Evolutionary conservation across 257 asterid genomes (phyloP).

Genomic region (Cinchona pubescens): DNA sequence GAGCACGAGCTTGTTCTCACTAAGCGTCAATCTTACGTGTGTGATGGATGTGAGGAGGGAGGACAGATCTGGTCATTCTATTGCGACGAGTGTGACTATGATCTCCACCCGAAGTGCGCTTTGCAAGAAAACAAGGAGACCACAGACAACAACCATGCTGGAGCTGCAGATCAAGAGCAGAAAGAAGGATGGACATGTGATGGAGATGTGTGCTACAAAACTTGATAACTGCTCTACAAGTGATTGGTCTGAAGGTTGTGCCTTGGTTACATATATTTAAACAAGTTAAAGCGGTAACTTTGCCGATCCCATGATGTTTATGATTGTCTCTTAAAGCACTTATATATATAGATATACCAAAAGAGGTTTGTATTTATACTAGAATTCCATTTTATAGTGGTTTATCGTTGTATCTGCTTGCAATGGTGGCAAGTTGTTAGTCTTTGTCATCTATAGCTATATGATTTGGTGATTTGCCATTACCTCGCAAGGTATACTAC

Average conservation of each 20-base stretch:
- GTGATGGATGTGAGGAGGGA: slow-evolving; percentile 59
- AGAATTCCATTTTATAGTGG: neutral
- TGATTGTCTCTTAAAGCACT: too few species aligned
- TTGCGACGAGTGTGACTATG: slow-evolving; percentile 61
- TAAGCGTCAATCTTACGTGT: slow-evolving; percentile 35
- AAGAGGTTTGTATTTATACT: neutral
- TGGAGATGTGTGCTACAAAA: slow-evolving; percentile 27
- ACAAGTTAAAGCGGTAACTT: neutral
- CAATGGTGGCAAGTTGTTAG: neutral
- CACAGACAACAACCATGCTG: neutral
- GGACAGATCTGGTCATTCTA: slow-evolving; percentile 63
- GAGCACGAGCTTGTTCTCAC: slow-evolving; percentile 63
- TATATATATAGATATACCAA: neutral
- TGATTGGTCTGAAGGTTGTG: neutral
- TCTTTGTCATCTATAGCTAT: neutral
- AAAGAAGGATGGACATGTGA: slow-evolving; percentile 31
- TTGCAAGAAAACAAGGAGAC: slow-evolving; percentile 28
- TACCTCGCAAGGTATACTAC: too few species aligned
- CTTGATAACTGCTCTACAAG: slow-evolving; percentile 13
- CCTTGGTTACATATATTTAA: neutral
- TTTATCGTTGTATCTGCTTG: neutral
- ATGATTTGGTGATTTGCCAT: too few species aligned
- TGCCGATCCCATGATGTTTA: neutral
- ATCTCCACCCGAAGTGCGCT: slow-evolving; percentile 69
- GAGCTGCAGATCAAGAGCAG: slow-evolving; percentile 5